These are phyloP conservation scores for Barnettozyma wickerhamii DNA, from an alignment of 805 yeast species.

Conservation along the genomic window DNA sequence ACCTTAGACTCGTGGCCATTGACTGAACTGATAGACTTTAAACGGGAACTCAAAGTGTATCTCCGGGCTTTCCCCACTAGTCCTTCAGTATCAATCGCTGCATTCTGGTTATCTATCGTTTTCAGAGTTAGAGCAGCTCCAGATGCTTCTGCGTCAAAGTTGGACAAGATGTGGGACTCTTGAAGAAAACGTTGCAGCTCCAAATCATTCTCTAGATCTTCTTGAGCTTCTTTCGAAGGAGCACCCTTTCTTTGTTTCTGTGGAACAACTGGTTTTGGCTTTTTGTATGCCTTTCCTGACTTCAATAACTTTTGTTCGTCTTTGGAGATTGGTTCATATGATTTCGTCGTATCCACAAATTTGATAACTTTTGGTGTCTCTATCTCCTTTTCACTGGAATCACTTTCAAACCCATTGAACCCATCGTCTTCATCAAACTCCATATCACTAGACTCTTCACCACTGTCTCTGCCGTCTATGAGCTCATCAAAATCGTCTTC, in stretches of 20 bases:
- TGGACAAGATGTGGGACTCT: slow-evolving; percentile 63
- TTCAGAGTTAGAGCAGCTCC: slow-evolving; percentile 67
- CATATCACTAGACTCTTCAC: slow-evolving; percentile 8
- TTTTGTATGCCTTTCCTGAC: slow-evolving; percentile 48
- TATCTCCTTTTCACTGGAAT: not conserved
- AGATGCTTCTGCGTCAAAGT: slow-evolving; percentile 26
- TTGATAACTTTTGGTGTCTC: slow-evolving; percentile 30
- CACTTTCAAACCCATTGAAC: slow-evolving; percentile 13
- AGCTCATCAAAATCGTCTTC: slow-evolving; percentile 11
- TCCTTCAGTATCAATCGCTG: slow-evolving; percentile 18
- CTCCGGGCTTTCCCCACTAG: slow-evolving; percentile 62
- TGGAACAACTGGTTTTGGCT: slow-evolving; percentile 12
- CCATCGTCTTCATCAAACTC: slow-evolving; percentile 20
- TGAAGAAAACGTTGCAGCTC: slow-evolving; percentile 63
- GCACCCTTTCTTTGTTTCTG: slow-evolving; percentile 13
- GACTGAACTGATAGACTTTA: slow-evolving; percentile 42
- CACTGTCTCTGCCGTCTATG: slow-evolving; percentile 6
- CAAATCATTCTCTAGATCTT: slow-evolving; percentile 64
- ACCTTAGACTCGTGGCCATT: slow-evolving; percentile 33
- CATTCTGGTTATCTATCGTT: slow-evolving; percentile 44
- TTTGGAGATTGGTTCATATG: slow-evolving; percentile 33
- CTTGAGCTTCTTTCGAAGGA: slow-evolving; percentile 34
- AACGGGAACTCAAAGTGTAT: slow-evolving; percentile 56
- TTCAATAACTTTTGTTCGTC: slow-evolving; percentile 49
- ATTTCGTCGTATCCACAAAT: slow-evolving; percentile 33